Evolutionary conservation across 441 rosid species (phyloP).

Genomic region (Pelargonium myrrhifolium): DNA sequence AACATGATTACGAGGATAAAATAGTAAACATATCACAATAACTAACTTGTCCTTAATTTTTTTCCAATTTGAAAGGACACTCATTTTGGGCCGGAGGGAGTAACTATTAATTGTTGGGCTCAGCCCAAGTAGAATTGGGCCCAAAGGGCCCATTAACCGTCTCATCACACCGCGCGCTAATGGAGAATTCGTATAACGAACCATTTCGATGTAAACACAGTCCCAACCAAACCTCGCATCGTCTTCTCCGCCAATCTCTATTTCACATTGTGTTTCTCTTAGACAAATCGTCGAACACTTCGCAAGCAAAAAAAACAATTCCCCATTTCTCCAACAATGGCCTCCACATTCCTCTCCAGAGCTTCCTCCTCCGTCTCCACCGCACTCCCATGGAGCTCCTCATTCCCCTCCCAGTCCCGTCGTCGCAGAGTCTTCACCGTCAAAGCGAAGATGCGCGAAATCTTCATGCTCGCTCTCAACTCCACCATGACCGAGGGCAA

Average conservation of each 20-base stretch:
- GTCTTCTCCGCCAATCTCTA: constrained; percentile 59
- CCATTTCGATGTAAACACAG: constrained; percentile 30
- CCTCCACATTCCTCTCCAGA: constrained; percentile 22
- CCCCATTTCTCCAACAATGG: constrained; percentile 27
- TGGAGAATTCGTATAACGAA: no score
- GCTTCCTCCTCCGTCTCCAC: constrained; percentile 23
- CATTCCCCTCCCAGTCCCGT: not conserved
- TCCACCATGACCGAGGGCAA: not conserved
- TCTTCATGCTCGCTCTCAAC: not conserved
- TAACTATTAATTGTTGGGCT: no score
- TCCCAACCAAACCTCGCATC: constrained; percentile 46
- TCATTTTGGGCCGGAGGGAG: no score
- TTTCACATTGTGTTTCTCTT: not conserved
- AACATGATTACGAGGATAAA: no score
- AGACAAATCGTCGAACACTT: constrained; percentile 9
- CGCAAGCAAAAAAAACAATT: constrained; percentile 21
- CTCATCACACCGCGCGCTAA: no score
- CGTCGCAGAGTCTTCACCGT: not conserved
- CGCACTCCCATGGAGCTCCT: constrained; percentile 21
- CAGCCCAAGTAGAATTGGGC: no score
- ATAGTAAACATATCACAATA: no score
- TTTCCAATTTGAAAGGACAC: no score
- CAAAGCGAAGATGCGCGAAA: not conserved
- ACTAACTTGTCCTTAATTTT: no score
- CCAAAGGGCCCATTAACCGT: no score